A percentile compares a stretch with the other conserved stretches of the same genome.
Evolutionary conservation across 139 green algal species (phyloP).

Genomic region (Penium margaritaceum): DNA sequence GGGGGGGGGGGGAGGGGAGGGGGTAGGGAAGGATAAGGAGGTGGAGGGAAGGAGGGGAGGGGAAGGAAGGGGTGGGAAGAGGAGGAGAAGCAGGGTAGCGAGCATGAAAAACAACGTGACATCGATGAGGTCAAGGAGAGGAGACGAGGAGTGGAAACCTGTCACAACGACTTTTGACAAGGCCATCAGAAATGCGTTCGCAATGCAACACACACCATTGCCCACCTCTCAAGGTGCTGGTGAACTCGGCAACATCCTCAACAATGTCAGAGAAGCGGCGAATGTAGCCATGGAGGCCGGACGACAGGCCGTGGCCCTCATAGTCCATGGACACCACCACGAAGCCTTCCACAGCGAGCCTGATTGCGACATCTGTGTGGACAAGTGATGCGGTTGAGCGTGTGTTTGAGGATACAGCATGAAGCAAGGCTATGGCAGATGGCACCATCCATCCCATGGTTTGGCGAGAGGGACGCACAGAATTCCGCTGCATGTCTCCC

Average conservation of each 20-base stretch:
- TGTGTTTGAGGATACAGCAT: background rate
- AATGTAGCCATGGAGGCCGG: slow-evolving; percentile 9
- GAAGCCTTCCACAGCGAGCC: slow-evolving; percentile 25
- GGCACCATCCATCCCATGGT: background rate
- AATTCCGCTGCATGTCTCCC: background rate
- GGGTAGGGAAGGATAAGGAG: background rate
- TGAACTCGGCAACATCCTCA: slow-evolving; percentile 12
- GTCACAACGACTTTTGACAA: too few species aligned
- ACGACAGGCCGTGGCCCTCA: slow-evolving; percentile 30
- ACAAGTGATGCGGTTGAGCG: background rate
- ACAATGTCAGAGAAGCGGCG: slow-evolving; percentile 21
- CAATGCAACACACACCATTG: background rate
- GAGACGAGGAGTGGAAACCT: too few species aligned
- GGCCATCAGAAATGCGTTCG: background rate
- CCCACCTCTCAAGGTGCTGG: background rate
- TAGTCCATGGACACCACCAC: slow-evolving; percentile 29
- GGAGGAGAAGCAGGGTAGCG: background rate
- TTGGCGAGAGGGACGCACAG: background rate
- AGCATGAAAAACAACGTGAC: too few species aligned
- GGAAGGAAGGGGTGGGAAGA: background rate
- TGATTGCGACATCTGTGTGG: background rate
- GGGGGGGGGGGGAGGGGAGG: background rate
- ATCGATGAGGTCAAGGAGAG: too few species aligned
- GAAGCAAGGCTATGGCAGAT: background rate
- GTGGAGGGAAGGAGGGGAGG: background rate